Base-by-base conservation (phyloP, 2,329 filamentous ascomycete genomes). In the Knoxdaviesia capensis region DNA sequence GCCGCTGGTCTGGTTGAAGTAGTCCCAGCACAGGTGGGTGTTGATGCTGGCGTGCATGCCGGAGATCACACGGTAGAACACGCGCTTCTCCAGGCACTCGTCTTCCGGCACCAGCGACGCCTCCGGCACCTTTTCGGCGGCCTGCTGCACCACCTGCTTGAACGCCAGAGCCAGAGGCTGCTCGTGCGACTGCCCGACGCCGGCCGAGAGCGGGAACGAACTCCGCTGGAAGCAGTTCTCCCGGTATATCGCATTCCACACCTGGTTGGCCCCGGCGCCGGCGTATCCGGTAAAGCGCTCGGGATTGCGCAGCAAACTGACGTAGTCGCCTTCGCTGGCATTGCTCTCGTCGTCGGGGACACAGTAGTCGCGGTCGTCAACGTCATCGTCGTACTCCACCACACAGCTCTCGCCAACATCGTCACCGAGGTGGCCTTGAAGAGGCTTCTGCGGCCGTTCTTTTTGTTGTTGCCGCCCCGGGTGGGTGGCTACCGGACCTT, bases 1-100 rank as follows among this genome's bases (percentile, higher is more conserved):
- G 45, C 90, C 90, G 0, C 88, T 94, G 2, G 81, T 86, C 62
- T 94, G 86, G 60, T 98, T 94, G 48, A 96, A 66, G 53, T 90
- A 94, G 53, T 96, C 82, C 77, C 82, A 90, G 69, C 90, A 98
- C 36, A 98, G 66, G 59, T 98, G 90, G 0, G 87, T 83, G 49
- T 85, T 94, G 58, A 98, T 98, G 48, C 87, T 94, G 10, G 90
- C 85, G 59, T 98, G 90, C 90, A 98, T 94, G 37, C 90, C 90
- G 41, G 86, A 94, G 47, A 98, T 76, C 48, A 98, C 77, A 6
- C 87, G 74, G 61, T 96, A 90, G 58, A 98, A 98, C 34, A 96
- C 90, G n/a, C 90, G 80, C 69, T 98, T 96, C 65, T 98, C 90
- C 29, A 98, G 64, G 53, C 90, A 98, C 54, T 94, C 83, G 50